Evolutionary conservation across 2,329 filamentous ascomycete species (phyloP).

Genomic region (Diaporthe citrichinensis): DNA sequence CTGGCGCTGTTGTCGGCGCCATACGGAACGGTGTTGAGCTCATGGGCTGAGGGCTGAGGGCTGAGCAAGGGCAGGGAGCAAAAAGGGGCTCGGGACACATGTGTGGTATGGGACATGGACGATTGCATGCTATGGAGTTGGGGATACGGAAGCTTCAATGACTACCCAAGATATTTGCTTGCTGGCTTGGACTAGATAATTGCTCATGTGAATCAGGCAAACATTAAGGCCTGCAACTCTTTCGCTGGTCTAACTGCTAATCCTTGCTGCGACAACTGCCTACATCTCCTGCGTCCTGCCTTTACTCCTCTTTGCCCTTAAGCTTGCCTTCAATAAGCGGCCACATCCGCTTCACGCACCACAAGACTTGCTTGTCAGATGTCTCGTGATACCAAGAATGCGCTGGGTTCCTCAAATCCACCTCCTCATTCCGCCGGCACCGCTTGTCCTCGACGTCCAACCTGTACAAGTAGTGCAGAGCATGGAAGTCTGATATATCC

Average conservation of each 20-base stretch:
- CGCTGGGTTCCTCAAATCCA: conserved; percentile 23
- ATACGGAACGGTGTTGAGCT: conserved; percentile 89
- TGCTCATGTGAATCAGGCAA: background rate
- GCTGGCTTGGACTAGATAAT: conserved; percentile 22
- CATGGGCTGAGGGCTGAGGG: conserved; percentile 53
- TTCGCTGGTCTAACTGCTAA: background rate
- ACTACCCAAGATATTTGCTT: conserved; percentile 21
- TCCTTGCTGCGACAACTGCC: background rate
- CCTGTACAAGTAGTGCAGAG: conserved; percentile 35
- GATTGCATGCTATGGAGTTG: conserved; percentile 38
- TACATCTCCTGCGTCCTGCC: background rate
- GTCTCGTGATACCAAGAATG: conserved; percentile 37
- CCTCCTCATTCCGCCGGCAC: conserved; percentile 17
- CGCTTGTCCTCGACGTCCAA: conserved; percentile 36
- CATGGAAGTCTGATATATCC: conserved; percentile 26
- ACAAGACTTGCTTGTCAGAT: conserved; percentile 22
- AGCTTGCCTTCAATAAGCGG: conserved; percentile 27
- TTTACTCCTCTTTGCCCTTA: background rate
- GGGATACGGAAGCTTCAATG: conserved; percentile 19
- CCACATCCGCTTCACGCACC: conserved; percentile 29
- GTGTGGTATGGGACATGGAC: background rate
- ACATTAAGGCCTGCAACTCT: background rate
- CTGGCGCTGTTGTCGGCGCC: conserved; percentile 91
- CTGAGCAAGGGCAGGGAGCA: background rate
- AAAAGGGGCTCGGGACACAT: background rate